These are phyloP conservation scores for Citrus mangshanensis DNA, from an alignment of 345 rosid species.

Conservation along the genomic window DNA sequence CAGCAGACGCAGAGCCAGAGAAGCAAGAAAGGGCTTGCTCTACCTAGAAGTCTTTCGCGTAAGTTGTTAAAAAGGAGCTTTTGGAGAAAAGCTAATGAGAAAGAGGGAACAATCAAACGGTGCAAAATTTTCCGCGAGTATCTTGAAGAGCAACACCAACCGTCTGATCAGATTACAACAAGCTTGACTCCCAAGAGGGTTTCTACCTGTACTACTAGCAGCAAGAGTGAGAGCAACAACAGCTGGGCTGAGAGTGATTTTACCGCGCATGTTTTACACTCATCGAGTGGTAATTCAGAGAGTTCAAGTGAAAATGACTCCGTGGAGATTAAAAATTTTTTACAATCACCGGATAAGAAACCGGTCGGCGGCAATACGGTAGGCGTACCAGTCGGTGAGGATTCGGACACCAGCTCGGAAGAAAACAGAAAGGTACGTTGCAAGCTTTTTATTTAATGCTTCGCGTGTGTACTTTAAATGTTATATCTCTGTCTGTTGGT, in stretches of 20 bases:
- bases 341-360: not conserved
- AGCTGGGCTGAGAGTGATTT: slow-evolving; percentile 51
- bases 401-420: slow-evolving; percentile 11
- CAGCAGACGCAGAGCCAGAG: not conserved
- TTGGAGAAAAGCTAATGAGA: slow-evolving; percentile 37
- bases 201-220: slow-evolving; percentile 29
- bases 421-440: slow-evolving; percentile 41
- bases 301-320: slow-evolving; percentile 28
- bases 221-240: slow-evolving; percentile 18
- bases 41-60: slow-evolving; percentile 50
- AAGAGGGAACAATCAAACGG: slow-evolving; percentile 33
- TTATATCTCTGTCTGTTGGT: slow-evolving; percentile 12
- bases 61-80: slow-evolving; percentile 45
- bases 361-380: slow-evolving; percentile 25
- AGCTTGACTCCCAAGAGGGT: not conserved
- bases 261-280: slow-evolving; percentile 32
- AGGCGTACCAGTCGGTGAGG: slow-evolving; percentile 41
- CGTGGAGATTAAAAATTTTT: slow-evolving; percentile 21
- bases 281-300: slow-evolving; percentile 39
- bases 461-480: slow-evolving; percentile 7
- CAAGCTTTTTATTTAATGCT: slow-evolving; percentile 7
- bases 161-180: slow-evolving; percentile 24
- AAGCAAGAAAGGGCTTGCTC: slow-evolving; percentile 4
- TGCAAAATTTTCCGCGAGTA: slow-evolving; percentile 49
- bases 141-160: slow-evolving; percentile 37